These are phyloP conservation scores for Cercospora sp. DNA, from an alignment of 2,329 filamentous ascomycete genomes.

Conservation along the genomic window DNA sequence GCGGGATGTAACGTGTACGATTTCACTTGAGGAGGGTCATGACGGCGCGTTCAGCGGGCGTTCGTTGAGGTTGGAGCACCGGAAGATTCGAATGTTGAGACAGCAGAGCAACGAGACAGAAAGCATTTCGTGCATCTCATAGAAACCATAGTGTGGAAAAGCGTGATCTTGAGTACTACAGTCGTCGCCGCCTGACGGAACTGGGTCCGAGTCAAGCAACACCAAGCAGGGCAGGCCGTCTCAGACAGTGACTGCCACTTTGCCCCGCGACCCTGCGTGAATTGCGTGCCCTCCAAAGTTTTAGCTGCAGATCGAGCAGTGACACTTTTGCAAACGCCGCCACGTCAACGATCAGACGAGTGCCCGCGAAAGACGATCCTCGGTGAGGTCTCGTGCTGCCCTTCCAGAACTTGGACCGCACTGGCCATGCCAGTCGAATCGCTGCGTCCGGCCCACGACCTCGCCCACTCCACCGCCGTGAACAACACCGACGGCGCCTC, in stretches of 20 bases:
- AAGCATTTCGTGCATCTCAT: neutral
- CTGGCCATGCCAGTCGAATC: constrained; percentile 11
- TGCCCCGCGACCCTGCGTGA: constrained; percentile 1
- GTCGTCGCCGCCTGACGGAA: neutral
- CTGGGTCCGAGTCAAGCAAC: neutral
- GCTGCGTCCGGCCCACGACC: constrained; percentile 1
- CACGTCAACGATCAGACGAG: neutral
- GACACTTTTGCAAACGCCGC: neutral
- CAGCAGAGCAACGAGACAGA: constrained; percentile 8
- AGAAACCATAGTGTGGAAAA: neutral
- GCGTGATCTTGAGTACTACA: neutral
- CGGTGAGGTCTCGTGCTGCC: constrained; percentile 1
- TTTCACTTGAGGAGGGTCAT: neutral
- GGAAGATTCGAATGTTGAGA: neutral
- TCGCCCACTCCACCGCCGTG: neutral
- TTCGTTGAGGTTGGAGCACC: constrained; percentile 7
- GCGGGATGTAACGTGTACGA: constrained; percentile 2
- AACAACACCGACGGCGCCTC: constrained; percentile 1
- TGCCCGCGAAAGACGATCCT: neutral
- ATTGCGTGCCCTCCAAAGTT: neutral
- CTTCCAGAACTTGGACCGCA: neutral
- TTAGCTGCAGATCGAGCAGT: neutral
- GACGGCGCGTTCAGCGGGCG: constrained; percentile 12
- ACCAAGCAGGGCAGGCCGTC: neutral
- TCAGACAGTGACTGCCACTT: neutral